Base-by-base conservation (phyloP, 1,284 basidiomycete species). In the Wallemia mellicola region DNA sequence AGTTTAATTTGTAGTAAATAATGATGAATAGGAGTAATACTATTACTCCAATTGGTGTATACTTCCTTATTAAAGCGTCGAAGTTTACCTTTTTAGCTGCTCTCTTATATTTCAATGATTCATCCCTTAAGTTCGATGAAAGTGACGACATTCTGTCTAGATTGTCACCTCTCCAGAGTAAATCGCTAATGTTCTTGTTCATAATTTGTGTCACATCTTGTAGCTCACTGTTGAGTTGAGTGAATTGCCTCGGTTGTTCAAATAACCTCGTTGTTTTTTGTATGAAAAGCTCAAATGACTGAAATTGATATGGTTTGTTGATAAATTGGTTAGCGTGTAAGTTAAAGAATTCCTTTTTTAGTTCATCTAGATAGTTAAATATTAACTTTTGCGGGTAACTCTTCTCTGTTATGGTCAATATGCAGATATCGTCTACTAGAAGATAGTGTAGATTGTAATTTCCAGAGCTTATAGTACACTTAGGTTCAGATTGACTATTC, bases 161-260 rank as follows among this genome's bases (percentile, higher is more conserved):
- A 38, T 86, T 91, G 69, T 98, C 92, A 24, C 92, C 92, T 69
- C 92, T 76, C 92, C 91, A 96, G 33, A 99, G 73, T 60, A 99
- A 73, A 71, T 98, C 94, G 71, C 98, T 94, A 92, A 99, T 99
- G 69, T 98, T 98, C 74, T 98, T 99, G n/a, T 92, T 96, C 94
- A 98, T 98, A 72, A 99, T 96, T 65, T 86, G 76, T 58, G 92
- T 96, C 61, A 99, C 92, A 66, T 98, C 92, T 68, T 92, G 87
- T 59, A 99, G 73, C 65, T 98, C 92, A 67, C 91, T 88, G 68
- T 96, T 96, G 58, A 99, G 75, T 69, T 78, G 81, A 5, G 38
- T 3, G n/a, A 17, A 48, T 22, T 11, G 38, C 22, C 14, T 17
- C 22, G 14, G 38, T n/a, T 48, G 38, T 48, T 48, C 80, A 71